Percentiles rank a stretch among this genome's conserved stretches.
These are phyloP conservation scores for Fagopyrum esculentum DNA, from an alignment of 148 eudicot species.

Conservation along the genomic window DNA sequence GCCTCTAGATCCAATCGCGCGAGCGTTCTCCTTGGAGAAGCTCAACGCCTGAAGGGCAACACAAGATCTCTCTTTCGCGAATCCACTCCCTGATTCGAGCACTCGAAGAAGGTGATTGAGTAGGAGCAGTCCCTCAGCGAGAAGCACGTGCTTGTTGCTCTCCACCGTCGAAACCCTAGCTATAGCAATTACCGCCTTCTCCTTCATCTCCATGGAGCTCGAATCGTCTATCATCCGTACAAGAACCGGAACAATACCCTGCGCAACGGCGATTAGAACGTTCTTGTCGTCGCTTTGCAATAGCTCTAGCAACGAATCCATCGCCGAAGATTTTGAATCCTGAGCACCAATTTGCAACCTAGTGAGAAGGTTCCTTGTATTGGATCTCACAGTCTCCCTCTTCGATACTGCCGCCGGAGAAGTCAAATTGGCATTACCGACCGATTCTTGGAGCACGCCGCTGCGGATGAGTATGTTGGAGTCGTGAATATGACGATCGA, in stretches of 20 bases:
- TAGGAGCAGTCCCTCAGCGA: slow-evolving; percentile 55
- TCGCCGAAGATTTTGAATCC: slow-evolving; percentile 40
- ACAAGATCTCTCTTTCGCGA: slow-evolving; percentile 65
- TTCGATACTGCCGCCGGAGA: slow-evolving; percentile 10
- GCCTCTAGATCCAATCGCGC: slow-evolving; percentile 75
- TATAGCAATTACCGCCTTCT: slow-evolving; percentile 47
- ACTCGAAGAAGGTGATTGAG: slow-evolving; percentile 57
- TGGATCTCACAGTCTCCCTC: slow-evolving; percentile 31
- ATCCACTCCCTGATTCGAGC: slow-evolving; percentile 59
- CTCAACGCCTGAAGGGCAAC: slow-evolving; percentile 44
- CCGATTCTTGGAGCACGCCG: slow-evolving; percentile 28
- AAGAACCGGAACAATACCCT: slow-evolving; percentile 65
- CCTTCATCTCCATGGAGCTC: slow-evolving; percentile 49
- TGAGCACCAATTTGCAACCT: slow-evolving; percentile 61
- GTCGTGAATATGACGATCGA: slow-evolving; percentile 46
- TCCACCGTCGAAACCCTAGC: slow-evolving; percentile 62
- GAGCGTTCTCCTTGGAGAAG: slow-evolving; percentile 60
- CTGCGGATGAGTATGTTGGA: slow-evolving; percentile 38
- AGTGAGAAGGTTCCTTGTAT: slow-evolving; percentile 46
- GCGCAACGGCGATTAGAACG: slow-evolving; percentile 60
- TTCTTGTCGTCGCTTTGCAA: slow-evolving; percentile 62
- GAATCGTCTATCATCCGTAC: slow-evolving; percentile 48
- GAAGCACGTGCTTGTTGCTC: slow-evolving; percentile 40
- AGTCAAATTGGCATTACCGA: background rate
- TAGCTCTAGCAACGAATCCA: slow-evolving; percentile 38